Conservation (phyloP, 495 filamentous ascomycete species). For the Xeromyces bisporus region DNA sequence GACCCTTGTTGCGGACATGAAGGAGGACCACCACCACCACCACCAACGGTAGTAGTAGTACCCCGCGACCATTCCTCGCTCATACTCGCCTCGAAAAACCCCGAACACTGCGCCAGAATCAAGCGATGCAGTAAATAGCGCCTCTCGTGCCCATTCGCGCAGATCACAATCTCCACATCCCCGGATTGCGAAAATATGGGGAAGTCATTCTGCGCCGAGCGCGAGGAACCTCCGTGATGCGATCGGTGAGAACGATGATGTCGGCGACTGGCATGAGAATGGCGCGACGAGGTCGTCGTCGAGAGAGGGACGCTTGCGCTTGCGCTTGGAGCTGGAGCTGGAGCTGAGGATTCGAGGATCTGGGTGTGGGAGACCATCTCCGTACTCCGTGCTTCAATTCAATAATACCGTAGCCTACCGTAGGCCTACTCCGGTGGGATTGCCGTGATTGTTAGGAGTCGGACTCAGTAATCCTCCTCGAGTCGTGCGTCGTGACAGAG, state of each 20-base stretch:
- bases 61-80: conserved; percentile 65
- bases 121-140: conserved; percentile 73
- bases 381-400: too few relatives aligned
- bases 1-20: too few relatives aligned
- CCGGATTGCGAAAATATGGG: conserved; percentile 78
- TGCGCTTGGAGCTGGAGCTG: conserved; percentile 31
- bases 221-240: conserved; percentile 56
- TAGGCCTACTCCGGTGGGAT: too few relatives aligned
- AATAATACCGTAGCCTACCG: too few relatives aligned
- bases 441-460: too few relatives aligned
- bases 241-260: conserved; percentile 63
- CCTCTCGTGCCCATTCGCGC: conserved; percentile 52
- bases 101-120: conserved; percentile 73
- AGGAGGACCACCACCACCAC: too few relatives aligned
- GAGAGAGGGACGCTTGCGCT: too few relatives aligned
- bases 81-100: conserved; percentile 82
- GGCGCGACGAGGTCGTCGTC: conserved; percentile 47
- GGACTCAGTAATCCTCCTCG: too few relatives aligned
- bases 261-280: conserved; percentile 35
- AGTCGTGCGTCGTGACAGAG: too few relatives aligned
- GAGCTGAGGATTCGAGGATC: conserved; percentile 32
- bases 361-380: conserved; percentile 64
- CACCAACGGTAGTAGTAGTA: conserved; percentile 2
- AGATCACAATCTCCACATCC: conserved; percentile 76
- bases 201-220: conserved; percentile 72